Evolutionary conservation across 1,284 basidiomycete species (phyloP).

Genomic region (Kalmanozyma brasiliensis): DNA sequence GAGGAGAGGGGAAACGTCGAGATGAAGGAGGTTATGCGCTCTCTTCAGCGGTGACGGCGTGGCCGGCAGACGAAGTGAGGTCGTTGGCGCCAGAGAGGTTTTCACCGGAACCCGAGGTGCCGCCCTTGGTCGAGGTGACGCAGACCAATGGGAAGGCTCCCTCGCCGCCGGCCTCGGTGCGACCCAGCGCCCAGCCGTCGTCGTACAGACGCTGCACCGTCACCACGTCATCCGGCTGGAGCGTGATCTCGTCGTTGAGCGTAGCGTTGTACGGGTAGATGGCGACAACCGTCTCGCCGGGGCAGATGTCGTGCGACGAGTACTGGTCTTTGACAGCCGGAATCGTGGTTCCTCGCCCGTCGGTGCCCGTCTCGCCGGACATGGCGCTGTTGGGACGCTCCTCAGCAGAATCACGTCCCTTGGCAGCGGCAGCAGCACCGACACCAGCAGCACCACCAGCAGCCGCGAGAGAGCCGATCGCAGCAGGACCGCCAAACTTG

Average conservation of each 20-base stretch:
- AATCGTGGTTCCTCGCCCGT: slow-evolving; percentile 60
- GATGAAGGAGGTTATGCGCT: slow-evolving; percentile 14
- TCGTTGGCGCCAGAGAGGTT: slow-evolving; percentile 44
- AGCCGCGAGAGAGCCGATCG: too few species aligned
- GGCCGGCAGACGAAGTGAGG: slow-evolving; percentile 49
- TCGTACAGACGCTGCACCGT: slow-evolving; percentile 60
- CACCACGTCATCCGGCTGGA: slow-evolving; percentile 58
- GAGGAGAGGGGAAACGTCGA: not conserved
- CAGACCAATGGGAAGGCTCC: slow-evolving; percentile 63
- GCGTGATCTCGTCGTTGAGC: slow-evolving; percentile 62
- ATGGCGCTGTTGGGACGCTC: slow-evolving; percentile 50
- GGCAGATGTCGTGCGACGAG: slow-evolving; percentile 60
- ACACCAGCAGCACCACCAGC: slow-evolving; percentile 40
- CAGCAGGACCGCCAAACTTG: slow-evolving; percentile 37
- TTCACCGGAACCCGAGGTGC: slow-evolving; percentile 44
- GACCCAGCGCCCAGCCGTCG: slow-evolving; percentile 62
- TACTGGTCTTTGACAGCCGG: slow-evolving; percentile 61
- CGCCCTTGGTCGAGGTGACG: slow-evolving; percentile 57
- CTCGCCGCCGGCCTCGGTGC: slow-evolving; percentile 45
- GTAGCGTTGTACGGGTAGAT: slow-evolving; percentile 65
- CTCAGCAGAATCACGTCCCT: slow-evolving; percentile 38
- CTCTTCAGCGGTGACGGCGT: slow-evolving; percentile 59
- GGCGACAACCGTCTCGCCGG: slow-evolving; percentile 60
- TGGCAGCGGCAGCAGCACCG: slow-evolving; percentile 36
- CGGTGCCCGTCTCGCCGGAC: slow-evolving; percentile 52